A percentile compares a stretch with the other conserved stretches of the same genome.
Conservation (phyloP, 2,329 filamentous ascomycete genomes). For the Fusarium sp. region DNA sequence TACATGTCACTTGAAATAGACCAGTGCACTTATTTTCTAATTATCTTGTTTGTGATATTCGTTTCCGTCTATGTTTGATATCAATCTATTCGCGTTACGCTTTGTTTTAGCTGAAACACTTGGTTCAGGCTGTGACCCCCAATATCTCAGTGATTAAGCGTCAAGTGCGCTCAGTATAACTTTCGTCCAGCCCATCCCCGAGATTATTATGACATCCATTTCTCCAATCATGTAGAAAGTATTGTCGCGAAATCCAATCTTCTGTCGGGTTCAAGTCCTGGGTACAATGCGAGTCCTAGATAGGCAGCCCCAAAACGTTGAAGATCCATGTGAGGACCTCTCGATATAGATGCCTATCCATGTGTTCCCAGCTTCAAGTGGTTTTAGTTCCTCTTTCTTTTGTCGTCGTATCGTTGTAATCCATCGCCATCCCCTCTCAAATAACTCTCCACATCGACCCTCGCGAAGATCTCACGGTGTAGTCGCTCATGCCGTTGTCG, state of each 20-base stretch:
- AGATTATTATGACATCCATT: too few species aligned
- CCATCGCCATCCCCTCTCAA: conserved; percentile 61
- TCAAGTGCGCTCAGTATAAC: not conserved
- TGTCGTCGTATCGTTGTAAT: conserved; percentile 5
- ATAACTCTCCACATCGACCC: conserved; percentile 81
- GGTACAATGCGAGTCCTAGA: conserved; percentile 9
- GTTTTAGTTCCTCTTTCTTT: not conserved
- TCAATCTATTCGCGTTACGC: conserved; percentile 7
- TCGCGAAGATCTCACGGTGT: conserved; percentile 77
- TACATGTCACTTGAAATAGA: conserved; percentile 12
- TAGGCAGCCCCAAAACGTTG: not conserved
- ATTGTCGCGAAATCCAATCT: not conserved
- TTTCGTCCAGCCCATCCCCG: not conserved
- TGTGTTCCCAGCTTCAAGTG: not conserved
- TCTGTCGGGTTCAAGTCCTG: conserved; percentile 16
- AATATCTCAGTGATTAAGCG: not conserved
- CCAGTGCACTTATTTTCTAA: not conserved
- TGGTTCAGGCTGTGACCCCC: conserved; percentile 3
- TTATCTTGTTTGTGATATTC: not conserved
- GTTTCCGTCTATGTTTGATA: not conserved
- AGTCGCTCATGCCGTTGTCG: conserved; percentile 73
- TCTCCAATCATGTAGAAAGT: not conserved
- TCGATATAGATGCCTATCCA: not conserved
- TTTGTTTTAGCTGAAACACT: conserved; percentile 19
- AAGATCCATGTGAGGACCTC: not conserved